Base-by-base conservation (phyloP, 768 basidiomycete genomes). In the Tremella yokohamensis region DNA sequence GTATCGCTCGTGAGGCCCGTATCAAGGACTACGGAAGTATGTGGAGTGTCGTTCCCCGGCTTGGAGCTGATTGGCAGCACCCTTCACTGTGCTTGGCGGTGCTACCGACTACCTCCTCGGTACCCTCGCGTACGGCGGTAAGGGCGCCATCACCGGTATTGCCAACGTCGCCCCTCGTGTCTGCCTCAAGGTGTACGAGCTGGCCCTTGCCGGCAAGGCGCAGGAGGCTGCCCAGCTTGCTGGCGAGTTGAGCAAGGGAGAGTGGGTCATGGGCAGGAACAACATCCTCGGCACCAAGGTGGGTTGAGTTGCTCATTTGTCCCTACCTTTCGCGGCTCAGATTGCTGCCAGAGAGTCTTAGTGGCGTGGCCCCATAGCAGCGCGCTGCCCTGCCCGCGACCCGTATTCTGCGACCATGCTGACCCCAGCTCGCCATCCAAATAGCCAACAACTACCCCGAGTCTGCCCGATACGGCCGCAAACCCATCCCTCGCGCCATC, bases 1-100 rank as follows among this genome's bases (percentile, higher is more conserved):
- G 93, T 77, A 81, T 93, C 65, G 88, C 89, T 25, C 83, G 91
- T 65, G 87, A 93, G 63, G 84, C 86, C 49, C 85, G 85, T 44
- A 79, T 81, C 9, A 83, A 45, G 42, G 22, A 45, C 22, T 45
- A 45, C 22, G 42, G 42, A 18, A 6, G 42, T 45, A 22, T 4
- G 42, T 45, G 7, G 22, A 18, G n/a, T 6, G n/a, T 6, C 4
- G 15, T 45, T 18, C 15, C 42, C 8, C 15, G n/a, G 42, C 22
- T 45, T 18, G n/a, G 42, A 4, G 42, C 42, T 45, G 22, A 45
- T 22, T 18, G n/a, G 22, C 42, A 45, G 42, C 42, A n/a, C 42
- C 64, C 18, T 61, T 67, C 57, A 60, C 62, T 26, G 56, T 67
- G 24, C 57, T 67, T 13, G 65, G 62, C 47, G 65, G 65, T 20